Conservation (phyloP, 768 basidiomycete genomes). For the Gymnopilus dilepis region DNA sequence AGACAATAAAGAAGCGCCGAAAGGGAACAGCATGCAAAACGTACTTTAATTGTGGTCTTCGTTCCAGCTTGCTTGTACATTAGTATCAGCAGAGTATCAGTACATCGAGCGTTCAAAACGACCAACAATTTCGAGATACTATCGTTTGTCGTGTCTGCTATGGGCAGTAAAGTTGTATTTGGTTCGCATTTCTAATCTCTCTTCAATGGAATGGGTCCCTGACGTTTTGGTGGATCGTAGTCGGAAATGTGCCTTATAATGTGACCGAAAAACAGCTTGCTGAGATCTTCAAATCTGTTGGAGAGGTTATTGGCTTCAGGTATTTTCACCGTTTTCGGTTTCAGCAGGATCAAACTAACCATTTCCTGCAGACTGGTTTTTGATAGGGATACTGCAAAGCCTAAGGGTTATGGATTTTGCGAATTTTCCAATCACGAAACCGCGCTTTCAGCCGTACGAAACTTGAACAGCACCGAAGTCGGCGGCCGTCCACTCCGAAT, state of each 20-base stretch:
- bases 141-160: slow-evolving; percentile 22
- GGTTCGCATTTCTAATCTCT: slow-evolving; percentile 19
- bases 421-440: slow-evolving; percentile 97
- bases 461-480: slow-evolving; percentile 91
- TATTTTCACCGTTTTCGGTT: slow-evolving; percentile 32
- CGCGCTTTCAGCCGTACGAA: slow-evolving; percentile 92
- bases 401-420: slow-evolving; percentile 92
- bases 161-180: slow-evolving; percentile 29
- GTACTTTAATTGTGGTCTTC: too few species aligned
- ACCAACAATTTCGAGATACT: too few species aligned
- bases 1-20: too few species aligned
- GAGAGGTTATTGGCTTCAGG: slow-evolving; percentile 90
- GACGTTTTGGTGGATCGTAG: slow-evolving; percentile 37
- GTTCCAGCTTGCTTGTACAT: too few species aligned
- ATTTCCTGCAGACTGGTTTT: slow-evolving; percentile 69
- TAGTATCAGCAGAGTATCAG: too few species aligned
- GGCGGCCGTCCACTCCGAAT: slow-evolving; percentile 93
- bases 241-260: slow-evolving; percentile 90
- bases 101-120: too few species aligned
- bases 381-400: slow-evolving; percentile 93
- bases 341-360: not conserved
- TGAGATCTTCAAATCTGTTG: slow-evolving; percentile 89
- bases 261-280: slow-evolving; percentile 90
- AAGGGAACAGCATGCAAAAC: too few species aligned
- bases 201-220: not conserved